Evolutionary conservation across 805 yeast genomes (phyloP).

Genomic region (Ogataea pignaliae): DNA sequence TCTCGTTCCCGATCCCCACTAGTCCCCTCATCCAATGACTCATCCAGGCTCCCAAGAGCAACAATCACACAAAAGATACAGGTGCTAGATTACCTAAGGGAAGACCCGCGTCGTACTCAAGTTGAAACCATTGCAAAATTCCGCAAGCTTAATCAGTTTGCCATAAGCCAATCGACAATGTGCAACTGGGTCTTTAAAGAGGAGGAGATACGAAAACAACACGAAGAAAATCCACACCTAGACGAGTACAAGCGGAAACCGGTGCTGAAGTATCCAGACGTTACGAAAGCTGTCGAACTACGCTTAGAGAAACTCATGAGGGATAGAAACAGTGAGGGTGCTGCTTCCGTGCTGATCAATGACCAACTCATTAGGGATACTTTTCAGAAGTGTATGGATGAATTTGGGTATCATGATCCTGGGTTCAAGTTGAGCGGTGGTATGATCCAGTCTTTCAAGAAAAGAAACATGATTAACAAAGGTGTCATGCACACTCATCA

Average conservation of each 20-base stretch:
- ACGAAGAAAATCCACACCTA: conserved; percentile 22
- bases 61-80: conserved; percentile 28
- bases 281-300: conserved; percentile 28
- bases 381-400: conserved; percentile 12
- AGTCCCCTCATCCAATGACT: too few relatives aligned
- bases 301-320: conserved; percentile 14
- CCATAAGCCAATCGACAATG: conserved; percentile 33
- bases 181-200: conserved; percentile 31
- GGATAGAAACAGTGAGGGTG: neutral
- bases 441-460: conserved; percentile 32
- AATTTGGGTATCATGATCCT: conserved; percentile 20
- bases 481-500: conserved; percentile 7
- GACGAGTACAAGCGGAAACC: conserved; percentile 28
- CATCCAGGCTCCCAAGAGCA: conserved; percentile 25
- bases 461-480: conserved; percentile 22
- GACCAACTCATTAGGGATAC: conserved; percentile 24
- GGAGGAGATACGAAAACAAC: conserved; percentile 19
- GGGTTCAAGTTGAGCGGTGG: conserved; percentile 29
- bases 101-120: conserved; percentile 29
- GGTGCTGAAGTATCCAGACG: conserved; percentile 31
- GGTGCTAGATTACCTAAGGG: conserved; percentile 29
- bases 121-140: conserved; percentile 25
- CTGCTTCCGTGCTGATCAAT: conserved; percentile 18
- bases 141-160: conserved; percentile 16
- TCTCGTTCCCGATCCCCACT: too few relatives aligned